A percentile compares a stretch with the other conserved stretches of the same genome.
Evolutionary conservation across 495 filamentous ascomycete species (phyloP).

Genomic region (Aspergillus biplanus): DNA sequence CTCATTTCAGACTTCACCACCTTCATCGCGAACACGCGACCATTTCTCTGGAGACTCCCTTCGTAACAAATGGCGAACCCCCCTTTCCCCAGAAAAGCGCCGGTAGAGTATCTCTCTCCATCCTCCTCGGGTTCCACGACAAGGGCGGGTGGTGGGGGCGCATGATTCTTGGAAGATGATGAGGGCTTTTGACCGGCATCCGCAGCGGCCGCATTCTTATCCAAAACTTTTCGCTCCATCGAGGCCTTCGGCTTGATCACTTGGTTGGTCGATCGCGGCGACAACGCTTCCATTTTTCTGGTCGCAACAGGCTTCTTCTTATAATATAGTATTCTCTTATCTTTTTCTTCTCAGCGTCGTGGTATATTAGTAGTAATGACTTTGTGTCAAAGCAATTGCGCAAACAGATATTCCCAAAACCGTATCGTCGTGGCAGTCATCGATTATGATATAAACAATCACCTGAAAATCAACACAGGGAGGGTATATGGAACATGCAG

Average conservation of each 20-base stretch:
- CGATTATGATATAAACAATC: conserved; percentile 23
- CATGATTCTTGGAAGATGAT: conserved; percentile 59
- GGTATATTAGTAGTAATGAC: conserved; percentile 26
- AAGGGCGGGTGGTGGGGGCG: conserved; percentile 74
- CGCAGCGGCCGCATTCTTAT: conserved; percentile 58
- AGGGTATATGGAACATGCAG: conserved; percentile 27
- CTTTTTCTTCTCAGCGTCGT: conserved; percentile 4
- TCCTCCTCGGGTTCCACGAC: conserved; percentile 76
- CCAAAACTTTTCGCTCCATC: conserved; percentile 53
- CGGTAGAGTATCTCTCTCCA: conserved; percentile 79
- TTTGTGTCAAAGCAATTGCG: conserved; percentile 16
- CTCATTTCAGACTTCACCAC: conserved; percentile 89
- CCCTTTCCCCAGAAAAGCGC: conserved; percentile 85
- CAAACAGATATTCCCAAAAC: conserved; percentile 12
- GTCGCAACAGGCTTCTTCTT: conserved; percentile 7
- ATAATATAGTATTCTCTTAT: conserved; percentile 1
- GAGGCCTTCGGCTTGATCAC: conserved; percentile 47
- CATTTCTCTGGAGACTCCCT: conserved; percentile 67
- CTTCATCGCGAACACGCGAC: conserved; percentile 79
- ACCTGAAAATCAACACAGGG: conserved; percentile 15
- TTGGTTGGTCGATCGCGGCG: conserved; percentile 70
- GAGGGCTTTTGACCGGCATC: conserved; percentile 41
- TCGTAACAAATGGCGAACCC: conserved; percentile 93
- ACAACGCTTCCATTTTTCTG: conserved; percentile 67
- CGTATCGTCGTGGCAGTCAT: conserved; percentile 29